A percentile compares a stretch with the other conserved stretches of the same genome.
phyloP scores from a whole-genome alignment of 1,139 yeast species.

The Wickerhamomyces sp. region DNA sequence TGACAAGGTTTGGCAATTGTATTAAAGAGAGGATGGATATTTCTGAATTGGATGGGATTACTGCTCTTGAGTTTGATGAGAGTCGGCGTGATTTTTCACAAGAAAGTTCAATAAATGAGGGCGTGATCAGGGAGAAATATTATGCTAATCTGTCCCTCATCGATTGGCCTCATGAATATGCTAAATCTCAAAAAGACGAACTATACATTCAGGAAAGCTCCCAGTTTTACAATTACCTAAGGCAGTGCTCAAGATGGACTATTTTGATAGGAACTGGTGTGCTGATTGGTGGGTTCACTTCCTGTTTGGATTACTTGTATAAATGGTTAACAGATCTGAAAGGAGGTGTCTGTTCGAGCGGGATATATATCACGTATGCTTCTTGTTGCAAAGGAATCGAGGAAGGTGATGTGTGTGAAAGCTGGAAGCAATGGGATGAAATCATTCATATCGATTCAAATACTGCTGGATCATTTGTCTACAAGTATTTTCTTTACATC shows the following conservation, averaged over 20 bases:
- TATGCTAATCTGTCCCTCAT: slow-evolving; percentile 34
- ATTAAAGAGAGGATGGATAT: neutral
- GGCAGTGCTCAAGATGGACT: slow-evolving; percentile 45
- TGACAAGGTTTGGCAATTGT: too few species aligned
- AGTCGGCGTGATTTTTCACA: too few species aligned
- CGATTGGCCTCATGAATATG: slow-evolving; percentile 40
- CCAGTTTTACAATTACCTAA: slow-evolving; percentile 15
- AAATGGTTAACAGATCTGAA: slow-evolving; percentile 63
- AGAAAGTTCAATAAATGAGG: neutral
- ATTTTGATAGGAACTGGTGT: slow-evolving; percentile 54
- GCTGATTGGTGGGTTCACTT: slow-evolving; percentile 54
- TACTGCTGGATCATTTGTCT: slow-evolving; percentile 24
- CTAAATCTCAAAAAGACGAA: slow-evolving; percentile 20
- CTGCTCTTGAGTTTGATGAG: slow-evolving; percentile 24
- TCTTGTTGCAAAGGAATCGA: slow-evolving; percentile 35
- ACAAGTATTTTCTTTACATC: slow-evolving; percentile 33
- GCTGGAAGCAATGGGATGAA: slow-evolving; percentile 41
- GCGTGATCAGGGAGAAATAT: slow-evolving; percentile 1
- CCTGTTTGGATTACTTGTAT: slow-evolving; percentile 54
- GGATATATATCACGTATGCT: slow-evolving; percentile 32
- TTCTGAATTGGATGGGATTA: slow-evolving; percentile 15
- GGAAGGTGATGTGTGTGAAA: slow-evolving; percentile 28
- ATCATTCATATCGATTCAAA: slow-evolving; percentile 23
- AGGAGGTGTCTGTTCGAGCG: slow-evolving; percentile 40
- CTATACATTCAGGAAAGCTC: slow-evolving; percentile 9